A percentile compares a stretch with the other conserved stretches of the same genome.
phyloP scores from a whole-genome alignment of 192 early-diverging fungal species.

The Linnemannia schmuckeri region DNA sequence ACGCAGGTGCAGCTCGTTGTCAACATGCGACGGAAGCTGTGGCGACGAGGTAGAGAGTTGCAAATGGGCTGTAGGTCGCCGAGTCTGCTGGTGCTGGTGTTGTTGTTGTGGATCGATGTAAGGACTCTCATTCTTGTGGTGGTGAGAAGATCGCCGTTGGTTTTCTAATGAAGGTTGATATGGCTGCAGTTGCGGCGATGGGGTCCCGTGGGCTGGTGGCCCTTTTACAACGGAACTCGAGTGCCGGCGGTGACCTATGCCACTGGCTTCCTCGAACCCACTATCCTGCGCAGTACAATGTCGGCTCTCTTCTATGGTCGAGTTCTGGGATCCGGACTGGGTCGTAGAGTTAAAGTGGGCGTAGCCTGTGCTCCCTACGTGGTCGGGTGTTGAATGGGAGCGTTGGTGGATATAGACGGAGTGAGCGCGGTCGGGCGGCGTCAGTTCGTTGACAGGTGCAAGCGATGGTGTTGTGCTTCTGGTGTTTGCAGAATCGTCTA shows the following conservation, averaged over 20 bases:
- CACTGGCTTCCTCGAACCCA: conserved; percentile 32
- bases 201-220: neutral
- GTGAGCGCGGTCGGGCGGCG: conserved; percentile 17
- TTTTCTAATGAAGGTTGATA: neutral
- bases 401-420: conserved; percentile 29
- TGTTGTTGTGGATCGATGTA: conserved; percentile 30
- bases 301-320: conserved; percentile 18
- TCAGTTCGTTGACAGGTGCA: conserved; percentile 23
- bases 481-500: neutral
- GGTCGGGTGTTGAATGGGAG: conserved; percentile 36
- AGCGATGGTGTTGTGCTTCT: conserved; percentile 25
- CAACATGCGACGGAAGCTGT: conserved; percentile 21
- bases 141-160: conserved; percentile 18
- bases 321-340: neutral
- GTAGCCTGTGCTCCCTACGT: conserved; percentile 24
- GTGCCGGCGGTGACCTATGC: conserved; percentile 27
- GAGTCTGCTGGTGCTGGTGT: conserved; percentile 8
- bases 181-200: conserved; percentile 9
- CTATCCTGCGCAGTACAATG: conserved; percentile 40
- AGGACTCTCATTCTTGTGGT: conserved; percentile 1
- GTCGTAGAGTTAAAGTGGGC: neutral
- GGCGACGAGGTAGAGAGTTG: conserved; percentile 32
- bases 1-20: conserved; percentile 14
- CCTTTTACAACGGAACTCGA: conserved; percentile 13
- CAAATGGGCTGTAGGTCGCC: neutral